These are phyloP conservation scores for Amaranthus tricolor DNA, from an alignment of 179 eudicot genomes.

Conservation along the genomic window DNA sequence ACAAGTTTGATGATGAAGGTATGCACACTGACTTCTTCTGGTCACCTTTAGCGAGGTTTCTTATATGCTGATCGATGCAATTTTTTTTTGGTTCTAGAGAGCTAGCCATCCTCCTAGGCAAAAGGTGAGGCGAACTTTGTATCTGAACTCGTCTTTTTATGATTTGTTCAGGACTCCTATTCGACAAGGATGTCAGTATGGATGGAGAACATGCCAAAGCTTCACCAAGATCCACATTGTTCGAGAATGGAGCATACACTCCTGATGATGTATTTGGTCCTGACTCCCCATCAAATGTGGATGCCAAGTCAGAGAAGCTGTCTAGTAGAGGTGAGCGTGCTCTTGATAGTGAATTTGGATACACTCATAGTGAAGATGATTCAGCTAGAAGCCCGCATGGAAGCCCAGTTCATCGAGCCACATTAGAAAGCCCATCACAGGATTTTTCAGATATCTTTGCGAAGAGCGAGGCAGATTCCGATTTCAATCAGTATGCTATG, in stretches of 20 bases:
- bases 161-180: slow-evolving; percentile 35
- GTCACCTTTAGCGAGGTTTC: not conserved
- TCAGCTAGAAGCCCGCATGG: slow-evolving; percentile 77
- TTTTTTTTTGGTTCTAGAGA: not conserved
- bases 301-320: slow-evolving; percentile 51
- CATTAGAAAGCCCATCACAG: slow-evolving; percentile 50
- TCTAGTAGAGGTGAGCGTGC: slow-evolving; percentile 37
- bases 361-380: slow-evolving; percentile 74
- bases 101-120: too few relatives aligned
- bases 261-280: slow-evolving; percentile 47
- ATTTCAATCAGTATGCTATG: slow-evolving; percentile 53
- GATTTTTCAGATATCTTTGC: slow-evolving; percentile 48
- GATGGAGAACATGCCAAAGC: slow-evolving; percentile 31
- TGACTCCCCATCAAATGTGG: slow-evolving; percentile 55
- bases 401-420: slow-evolving; percentile 50
- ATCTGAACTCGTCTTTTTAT: slow-evolving; percentile 6
- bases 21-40: slow-evolving; percentile 14
- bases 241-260: slow-evolving; percentile 49
- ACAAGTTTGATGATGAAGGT: slow-evolving; percentile 99
- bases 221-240: slow-evolving; percentile 47
- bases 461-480: slow-evolving; percentile 60
- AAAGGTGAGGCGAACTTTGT: not conserved
- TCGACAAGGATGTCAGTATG: slow-evolving; percentile 37
- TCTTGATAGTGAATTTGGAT: slow-evolving; percentile 63
- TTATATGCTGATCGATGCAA: not conserved